Conservation (phyloP, 23 red algal species). For the Gracilariopsis chorda region DNA sequence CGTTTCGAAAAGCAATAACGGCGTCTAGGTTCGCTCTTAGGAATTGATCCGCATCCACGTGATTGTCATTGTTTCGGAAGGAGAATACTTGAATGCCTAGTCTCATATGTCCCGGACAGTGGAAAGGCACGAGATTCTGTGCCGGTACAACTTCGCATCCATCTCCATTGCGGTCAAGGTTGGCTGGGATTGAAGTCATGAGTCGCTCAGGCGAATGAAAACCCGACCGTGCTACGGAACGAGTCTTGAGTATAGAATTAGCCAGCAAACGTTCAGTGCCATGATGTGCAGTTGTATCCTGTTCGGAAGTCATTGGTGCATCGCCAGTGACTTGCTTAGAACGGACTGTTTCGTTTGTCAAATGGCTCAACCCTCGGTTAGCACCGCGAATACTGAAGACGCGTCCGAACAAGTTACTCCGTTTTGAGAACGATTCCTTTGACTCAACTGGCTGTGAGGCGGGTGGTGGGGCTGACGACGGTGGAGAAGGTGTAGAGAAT, state of each 20-base stretch:
- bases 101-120: neutral
- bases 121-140: slow-evolving; percentile 14
- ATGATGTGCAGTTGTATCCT: slow-evolving; percentile 22
- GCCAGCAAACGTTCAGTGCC: neutral
- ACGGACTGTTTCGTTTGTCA: neutral
- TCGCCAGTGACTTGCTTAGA: neutral
- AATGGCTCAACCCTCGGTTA: neutral
- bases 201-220: neutral
- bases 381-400: neutral
- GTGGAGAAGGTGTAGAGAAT: neutral
- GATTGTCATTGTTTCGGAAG: neutral
- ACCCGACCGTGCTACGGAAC: neutral
- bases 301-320: slow-evolving; percentile 1
- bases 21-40: neutral
- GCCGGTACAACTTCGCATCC: slow-evolving; percentile 41
- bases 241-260: neutral
- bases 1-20: neutral
- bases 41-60: neutral
- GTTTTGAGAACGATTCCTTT: neutral
- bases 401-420: neutral
- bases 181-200: slow-evolving; percentile 5
- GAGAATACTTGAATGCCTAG: slow-evolving; percentile 31
- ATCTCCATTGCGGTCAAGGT: slow-evolving; percentile 17
- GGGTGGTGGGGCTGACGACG: neutral
- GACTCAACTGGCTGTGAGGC: neutral